Percentiles rank a stretch among this genome's conserved stretches.
Conservation (phyloP, 1,139 yeast genomes). For the Debaryomyces robertsiae region DNA sequence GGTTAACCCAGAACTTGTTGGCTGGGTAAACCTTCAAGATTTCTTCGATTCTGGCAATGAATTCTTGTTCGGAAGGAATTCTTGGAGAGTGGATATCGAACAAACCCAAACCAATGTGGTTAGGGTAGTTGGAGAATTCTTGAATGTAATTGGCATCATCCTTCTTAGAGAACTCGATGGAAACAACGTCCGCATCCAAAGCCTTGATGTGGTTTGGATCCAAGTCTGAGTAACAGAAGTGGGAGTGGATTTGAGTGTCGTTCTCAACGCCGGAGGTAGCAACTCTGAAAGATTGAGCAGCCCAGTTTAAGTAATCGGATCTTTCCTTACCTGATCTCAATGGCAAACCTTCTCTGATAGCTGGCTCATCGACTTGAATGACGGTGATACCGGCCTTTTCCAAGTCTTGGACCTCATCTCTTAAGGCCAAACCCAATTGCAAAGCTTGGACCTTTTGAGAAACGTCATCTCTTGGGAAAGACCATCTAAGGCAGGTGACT, state of each 20-base stretch:
- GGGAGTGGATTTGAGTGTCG: constrained; percentile 98
- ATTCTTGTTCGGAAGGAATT: constrained; percentile 97
- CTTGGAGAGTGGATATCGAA: constrained; percentile 99
- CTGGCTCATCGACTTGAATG: constrained; percentile 99
- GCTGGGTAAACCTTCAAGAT: constrained; percentile 97
- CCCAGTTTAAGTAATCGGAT: constrained; percentile 96
- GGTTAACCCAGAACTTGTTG: constrained; percentile 99
- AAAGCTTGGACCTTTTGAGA: constrained; percentile 93
- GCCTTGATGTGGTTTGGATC: constrained; percentile 99
- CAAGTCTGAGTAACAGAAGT: constrained; percentile 99
- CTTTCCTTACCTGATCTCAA: constrained; percentile 97
- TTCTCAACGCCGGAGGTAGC: constrained; percentile 98
- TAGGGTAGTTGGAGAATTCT: constrained; percentile 97
- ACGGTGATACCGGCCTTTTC: constrained; percentile 98
- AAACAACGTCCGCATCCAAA: constrained; percentile 98
- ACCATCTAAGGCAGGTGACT: constrained; percentile 99
- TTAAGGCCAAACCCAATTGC: constrained; percentile 95
- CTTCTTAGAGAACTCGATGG: constrained; percentile 99
- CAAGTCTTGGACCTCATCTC: constrained; percentile 97
- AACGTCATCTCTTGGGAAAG: constrained; percentile 99
- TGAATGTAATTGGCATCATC: constrained; percentile 97
- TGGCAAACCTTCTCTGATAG: constrained; percentile 99
- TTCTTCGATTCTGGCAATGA: constrained; percentile 88
- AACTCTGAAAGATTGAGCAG: constrained; percentile 99
- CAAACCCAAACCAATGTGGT: constrained; percentile 99